phyloP scores from a whole-genome alignment of 2,329 filamentous ascomycete species.

The Monosporascus sp. region DNA sequence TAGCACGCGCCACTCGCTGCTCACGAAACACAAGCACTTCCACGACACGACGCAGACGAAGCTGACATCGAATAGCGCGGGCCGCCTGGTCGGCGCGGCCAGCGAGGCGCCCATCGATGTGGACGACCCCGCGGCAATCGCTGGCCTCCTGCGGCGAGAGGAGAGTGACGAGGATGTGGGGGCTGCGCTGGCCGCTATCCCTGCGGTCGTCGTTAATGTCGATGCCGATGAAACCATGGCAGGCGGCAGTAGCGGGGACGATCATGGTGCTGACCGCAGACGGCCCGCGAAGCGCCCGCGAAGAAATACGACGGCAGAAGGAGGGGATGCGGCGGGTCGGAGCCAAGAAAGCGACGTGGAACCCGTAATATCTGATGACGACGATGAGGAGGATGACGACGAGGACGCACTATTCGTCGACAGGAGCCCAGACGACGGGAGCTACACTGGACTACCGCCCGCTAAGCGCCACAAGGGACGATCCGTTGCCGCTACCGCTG shows the following conservation, averaged over 20 bases:
- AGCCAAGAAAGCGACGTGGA: constrained; percentile 27
- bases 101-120: constrained; percentile 50
- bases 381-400: constrained; percentile 24
- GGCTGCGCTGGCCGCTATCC: constrained; percentile 50
- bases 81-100: constrained; percentile 52
- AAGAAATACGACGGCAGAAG: constrained; percentile 21
- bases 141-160: constrained; percentile 42
- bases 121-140: constrained; percentile 32
- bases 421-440: constrained; percentile 29
- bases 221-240: constrained; percentile 22
- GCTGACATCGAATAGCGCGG: constrained; percentile 54
- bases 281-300: constrained; percentile 25
- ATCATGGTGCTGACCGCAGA: neutral
- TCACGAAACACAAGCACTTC: constrained; percentile 80
- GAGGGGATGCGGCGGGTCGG: constrained; percentile 17
- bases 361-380: constrained; percentile 33
- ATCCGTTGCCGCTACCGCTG: constrained; percentile 17
- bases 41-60: constrained; percentile 49
- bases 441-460: constrained; percentile 36
- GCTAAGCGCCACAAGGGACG: constrained; percentile 41
- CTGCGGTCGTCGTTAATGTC: constrained; percentile 29
- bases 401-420: constrained; percentile 27
- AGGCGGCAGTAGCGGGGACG: constrained; percentile 15
- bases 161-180: constrained; percentile 60
- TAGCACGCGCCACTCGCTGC: constrained; percentile 75